phyloP scores from a whole-genome alignment of 345 rosid species.

The Fremontodendron californicum region DNA sequence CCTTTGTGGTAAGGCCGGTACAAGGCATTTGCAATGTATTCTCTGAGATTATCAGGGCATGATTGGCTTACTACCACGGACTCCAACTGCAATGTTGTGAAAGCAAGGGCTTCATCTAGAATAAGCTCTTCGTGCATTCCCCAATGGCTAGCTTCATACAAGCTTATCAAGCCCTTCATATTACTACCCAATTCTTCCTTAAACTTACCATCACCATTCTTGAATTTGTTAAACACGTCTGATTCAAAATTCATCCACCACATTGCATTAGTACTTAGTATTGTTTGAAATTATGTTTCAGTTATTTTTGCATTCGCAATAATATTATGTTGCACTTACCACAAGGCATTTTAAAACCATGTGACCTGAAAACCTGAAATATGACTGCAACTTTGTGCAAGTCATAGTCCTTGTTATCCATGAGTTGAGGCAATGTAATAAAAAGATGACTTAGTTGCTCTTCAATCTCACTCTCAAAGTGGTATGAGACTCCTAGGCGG shows the following conservation, averaged over 20 bases:
- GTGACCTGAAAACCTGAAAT: conserved; percentile 13
- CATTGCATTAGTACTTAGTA: conserved; percentile 19
- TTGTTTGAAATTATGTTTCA: too few relatives aligned
- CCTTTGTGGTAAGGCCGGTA: neutral
- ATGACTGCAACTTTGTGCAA: neutral
- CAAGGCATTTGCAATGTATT: too few relatives aligned
- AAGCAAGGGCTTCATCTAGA: conserved; percentile 8
- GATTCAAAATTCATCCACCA: conserved; percentile 13
- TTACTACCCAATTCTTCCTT: neutral
- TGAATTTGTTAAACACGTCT: conserved; percentile 1
- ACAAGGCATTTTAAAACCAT: neutral
- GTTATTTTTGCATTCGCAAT: too few relatives aligned
- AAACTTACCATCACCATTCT: neutral
- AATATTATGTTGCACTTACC: neutral
- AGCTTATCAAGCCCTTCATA: conserved; percentile 10
- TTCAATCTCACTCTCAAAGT: conserved; percentile 13
- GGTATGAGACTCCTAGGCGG: too few relatives aligned
- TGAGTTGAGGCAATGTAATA: neutral
- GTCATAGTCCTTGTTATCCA: neutral
- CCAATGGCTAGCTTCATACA: conserved; percentile 14
- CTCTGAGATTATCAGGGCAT: neutral
- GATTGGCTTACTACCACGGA: neutral
- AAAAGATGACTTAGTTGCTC: neutral
- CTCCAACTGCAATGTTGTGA: conserved; percentile 2
- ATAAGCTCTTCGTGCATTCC: conserved; percentile 12